phyloP scores from a whole-genome alignment of 441 rosid genomes.

The Croton setiger region DNA sequence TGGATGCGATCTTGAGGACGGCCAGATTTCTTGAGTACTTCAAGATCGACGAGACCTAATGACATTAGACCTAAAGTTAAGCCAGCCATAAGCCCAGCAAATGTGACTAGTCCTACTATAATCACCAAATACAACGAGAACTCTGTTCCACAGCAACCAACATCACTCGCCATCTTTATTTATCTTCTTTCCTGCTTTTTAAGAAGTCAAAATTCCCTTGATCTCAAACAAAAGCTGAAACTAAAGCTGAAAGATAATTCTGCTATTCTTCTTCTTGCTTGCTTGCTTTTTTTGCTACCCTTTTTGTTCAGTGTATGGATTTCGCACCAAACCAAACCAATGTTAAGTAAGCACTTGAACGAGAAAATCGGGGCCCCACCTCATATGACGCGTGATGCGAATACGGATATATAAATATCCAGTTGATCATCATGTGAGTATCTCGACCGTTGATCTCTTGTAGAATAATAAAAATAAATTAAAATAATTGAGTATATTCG shows the following conservation, averaged over 20 bases:
- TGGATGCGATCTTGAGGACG: conserved; percentile 82
- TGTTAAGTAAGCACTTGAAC: too few species aligned
- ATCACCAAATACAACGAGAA: conserved; percentile 47
- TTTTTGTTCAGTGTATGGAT: too few species aligned
- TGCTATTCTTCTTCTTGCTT: not conserved
- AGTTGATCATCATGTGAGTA: too few species aligned
- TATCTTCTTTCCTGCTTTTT: not conserved
- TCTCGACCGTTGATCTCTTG: too few species aligned
- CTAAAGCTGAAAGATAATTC: not conserved
- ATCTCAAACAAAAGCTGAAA: not conserved
- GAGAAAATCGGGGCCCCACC: too few species aligned
- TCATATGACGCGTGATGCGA: too few species aligned
- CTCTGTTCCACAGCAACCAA: conserved; percentile 45
- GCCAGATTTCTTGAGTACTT: conserved; percentile 91
- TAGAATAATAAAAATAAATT: too few species aligned
- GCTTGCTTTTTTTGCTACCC: not conserved
- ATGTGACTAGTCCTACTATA: conserved; percentile 56
- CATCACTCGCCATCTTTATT: conserved; percentile 35
- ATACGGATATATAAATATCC: too few species aligned
- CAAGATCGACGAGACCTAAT: conserved; percentile 89
- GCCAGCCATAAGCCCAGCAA: conserved; percentile 97
- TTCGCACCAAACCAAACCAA: too few species aligned
- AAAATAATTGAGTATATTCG: too few species aligned
- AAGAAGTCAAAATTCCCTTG: not conserved
- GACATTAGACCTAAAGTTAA: conserved; percentile 97